Evolutionary conservation across 345 rosid species (phyloP).

Genomic region (Moricandia arvensis): DNA sequence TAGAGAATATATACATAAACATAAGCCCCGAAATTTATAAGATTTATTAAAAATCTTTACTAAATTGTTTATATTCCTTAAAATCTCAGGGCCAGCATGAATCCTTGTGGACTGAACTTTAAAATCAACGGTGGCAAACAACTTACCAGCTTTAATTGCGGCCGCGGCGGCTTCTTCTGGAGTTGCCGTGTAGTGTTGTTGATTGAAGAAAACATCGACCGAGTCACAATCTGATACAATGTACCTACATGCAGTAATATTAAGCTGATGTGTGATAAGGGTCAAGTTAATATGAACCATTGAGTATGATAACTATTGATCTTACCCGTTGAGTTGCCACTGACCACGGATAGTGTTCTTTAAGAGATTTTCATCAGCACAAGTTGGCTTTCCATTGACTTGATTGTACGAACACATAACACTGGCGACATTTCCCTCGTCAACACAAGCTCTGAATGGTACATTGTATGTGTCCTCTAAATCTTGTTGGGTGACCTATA

Average conservation of each 20-base stretch:
- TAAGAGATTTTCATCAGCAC: slow-evolving; percentile 83
- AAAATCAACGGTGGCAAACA: neutral
- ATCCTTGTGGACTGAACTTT: neutral
- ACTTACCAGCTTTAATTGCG: slow-evolving; percentile 72
- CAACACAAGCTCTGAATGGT: slow-evolving; percentile 83
- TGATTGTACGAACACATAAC: slow-evolving; percentile 99
- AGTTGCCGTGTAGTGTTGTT: slow-evolving; percentile 73
- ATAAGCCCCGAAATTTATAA: too few species aligned
- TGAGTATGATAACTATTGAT: neutral
- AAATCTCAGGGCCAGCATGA: too few species aligned
- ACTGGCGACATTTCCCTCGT: slow-evolving; percentile 85
- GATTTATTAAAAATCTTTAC: too few species aligned
- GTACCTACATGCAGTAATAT: slow-evolving; percentile 44
- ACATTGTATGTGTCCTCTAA: slow-evolving; percentile 83
- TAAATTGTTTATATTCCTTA: too few species aligned
- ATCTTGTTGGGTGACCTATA: slow-evolving; percentile 89
- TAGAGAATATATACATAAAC: too few species aligned
- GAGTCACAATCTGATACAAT: slow-evolving; percentile 95
- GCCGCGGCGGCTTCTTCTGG: slow-evolving; percentile 88
- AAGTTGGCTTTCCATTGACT: slow-evolving; percentile 92
- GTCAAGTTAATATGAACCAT: neutral
- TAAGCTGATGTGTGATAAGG: neutral
- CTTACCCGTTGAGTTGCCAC: slow-evolving; percentile 84
- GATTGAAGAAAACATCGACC: slow-evolving; percentile 65
- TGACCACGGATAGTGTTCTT: slow-evolving; percentile 80